These are phyloP conservation scores for Marvania coccoides DNA, from an alignment of 139 green algal species.

Conservation along the genomic window DNA sequence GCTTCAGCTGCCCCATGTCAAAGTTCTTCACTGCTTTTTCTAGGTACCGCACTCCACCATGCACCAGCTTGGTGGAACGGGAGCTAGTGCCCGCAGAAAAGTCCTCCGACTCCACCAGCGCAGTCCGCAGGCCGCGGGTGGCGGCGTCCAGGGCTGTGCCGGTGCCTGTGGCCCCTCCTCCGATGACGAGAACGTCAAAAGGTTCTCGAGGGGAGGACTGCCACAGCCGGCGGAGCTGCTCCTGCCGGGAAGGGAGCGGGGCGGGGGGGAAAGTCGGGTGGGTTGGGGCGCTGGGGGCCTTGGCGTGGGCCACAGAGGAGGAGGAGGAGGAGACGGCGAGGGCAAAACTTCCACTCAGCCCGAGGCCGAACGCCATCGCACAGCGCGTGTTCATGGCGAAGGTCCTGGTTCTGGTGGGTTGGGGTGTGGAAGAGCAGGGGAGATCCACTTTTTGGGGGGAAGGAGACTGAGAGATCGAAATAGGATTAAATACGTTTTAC, in stretches of 20 bases:
- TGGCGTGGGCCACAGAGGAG: background rate
- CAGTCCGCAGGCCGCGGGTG: slow-evolving; percentile 68
- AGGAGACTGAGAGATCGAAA: too few relatives aligned
- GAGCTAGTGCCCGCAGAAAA: slow-evolving; percentile 86
- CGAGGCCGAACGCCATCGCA: background rate
- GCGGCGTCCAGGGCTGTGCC: slow-evolving; percentile 87
- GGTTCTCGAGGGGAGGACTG: slow-evolving; percentile 26
- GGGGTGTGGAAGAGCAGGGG: too few relatives aligned
- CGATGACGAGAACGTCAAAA: slow-evolving; percentile 88
- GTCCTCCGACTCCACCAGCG: slow-evolving; percentile 89
- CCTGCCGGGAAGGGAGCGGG: slow-evolving; percentile 27
- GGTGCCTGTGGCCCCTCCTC: slow-evolving; percentile 90
- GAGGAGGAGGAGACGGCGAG: background rate
- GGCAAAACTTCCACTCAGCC: background rate
- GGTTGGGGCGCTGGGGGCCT: background rate
- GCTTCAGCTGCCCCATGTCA: slow-evolving; percentile 81
- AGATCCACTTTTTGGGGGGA: too few relatives aligned
- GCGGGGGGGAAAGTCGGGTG: slow-evolving; percentile 18
- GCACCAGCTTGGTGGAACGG: slow-evolving; percentile 93
- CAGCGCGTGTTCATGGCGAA: background rate
- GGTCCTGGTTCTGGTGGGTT: background rate
- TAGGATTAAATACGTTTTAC: too few relatives aligned
- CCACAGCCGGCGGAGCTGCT: slow-evolving; percentile 35
- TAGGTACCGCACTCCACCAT: slow-evolving; percentile 95
- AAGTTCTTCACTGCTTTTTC: slow-evolving; percentile 83